Base-by-base conservation (phyloP, 257 asterid species). In the Gentiana straminea region DNA sequence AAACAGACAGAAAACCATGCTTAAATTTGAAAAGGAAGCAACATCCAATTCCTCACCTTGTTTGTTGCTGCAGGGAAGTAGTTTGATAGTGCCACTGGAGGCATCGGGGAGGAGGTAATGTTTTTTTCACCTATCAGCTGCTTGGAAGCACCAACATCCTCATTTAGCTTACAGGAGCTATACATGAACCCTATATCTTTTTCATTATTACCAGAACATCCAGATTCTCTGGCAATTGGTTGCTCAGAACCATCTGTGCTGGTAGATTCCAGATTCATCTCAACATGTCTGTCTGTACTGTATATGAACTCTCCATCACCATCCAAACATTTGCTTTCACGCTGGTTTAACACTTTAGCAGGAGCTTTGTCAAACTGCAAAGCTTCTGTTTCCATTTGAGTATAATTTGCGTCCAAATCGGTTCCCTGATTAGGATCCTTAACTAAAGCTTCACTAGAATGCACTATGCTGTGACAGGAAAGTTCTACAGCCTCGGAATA, bases 51-150 rank as follows among this genome's bases (percentile, higher is more conserved):
- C 50, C 50, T 48, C 64, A 70, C 80, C 74, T 70, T 61, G 38
- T 60, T 61, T 44, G 74, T 45, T 32, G 35, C 61, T 59, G 64
- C 60, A 55, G 90, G 86, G 58, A 77, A 81, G 73, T 69, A 74
- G 60, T 71, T 70, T 55, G 81, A 70, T 47, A 94, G 58, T 61
- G 73, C 86, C 60, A 64, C 54, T 73, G 78, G 58, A n/a, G 86
- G 81, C 70, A 66, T 72, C 8, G 86, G 65, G 44, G 87, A 76
- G 67, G 68, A 79, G 34, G 68, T 47, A 49, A 57, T 49, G 61
- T 74, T 78, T 61, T 74, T 81, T 52, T 68, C 83, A 58, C 74
- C 74, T 38, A 77, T 69, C 59, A 72, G 72, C 64, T 54, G 83
- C 64, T 68, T 62, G 15, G 79, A 64, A 64, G 64, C 77, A 62